phyloP scores from a whole-genome alignment of 2,329 filamentous ascomycete species.

The Aspergillus ruber region DNA sequence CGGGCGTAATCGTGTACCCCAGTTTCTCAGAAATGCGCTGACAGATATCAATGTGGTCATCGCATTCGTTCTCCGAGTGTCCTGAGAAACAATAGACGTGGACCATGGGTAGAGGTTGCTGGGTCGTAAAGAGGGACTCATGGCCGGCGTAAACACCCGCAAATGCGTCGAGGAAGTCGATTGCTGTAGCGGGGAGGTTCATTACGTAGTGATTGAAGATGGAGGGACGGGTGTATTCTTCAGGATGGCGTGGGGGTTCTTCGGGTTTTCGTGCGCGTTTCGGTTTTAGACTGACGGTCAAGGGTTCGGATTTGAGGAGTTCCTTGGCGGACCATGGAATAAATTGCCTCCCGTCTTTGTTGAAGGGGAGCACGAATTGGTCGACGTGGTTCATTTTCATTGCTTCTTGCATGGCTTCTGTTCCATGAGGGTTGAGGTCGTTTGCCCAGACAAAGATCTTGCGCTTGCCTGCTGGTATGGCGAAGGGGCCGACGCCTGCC shows the following conservation, averaged over 20 bases:
- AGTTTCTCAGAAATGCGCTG: constrained; percentile 59
- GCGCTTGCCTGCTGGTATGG: constrained; percentile 82
- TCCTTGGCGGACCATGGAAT: constrained; percentile 63
- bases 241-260: constrained; percentile 13
- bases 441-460: constrained; percentile 93
- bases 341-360: constrained; percentile 74
- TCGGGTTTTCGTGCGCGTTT: constrained; percentile 31
- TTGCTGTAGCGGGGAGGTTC: constrained; percentile 88
- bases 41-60: constrained; percentile 56
- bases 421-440: constrained; percentile 90
- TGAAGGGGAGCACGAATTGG: constrained; percentile 70
- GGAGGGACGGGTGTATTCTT: constrained; percentile 47
- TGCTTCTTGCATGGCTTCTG: constrained; percentile 62
- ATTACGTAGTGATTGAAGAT: constrained; percentile 93
- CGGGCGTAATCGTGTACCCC: constrained; percentile 50
- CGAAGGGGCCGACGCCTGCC: constrained; percentile 95
- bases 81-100: constrained; percentile 94
- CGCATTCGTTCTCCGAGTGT: constrained; percentile 68
- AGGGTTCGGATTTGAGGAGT: constrained; percentile 42
- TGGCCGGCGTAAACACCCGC: constrained; percentile 72
- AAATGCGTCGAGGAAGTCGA: constrained; percentile 73
- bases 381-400: constrained; percentile 72
- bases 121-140: constrained; percentile 58
- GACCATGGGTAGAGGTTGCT: constrained; percentile 65
- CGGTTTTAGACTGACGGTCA: constrained; percentile 47